Evolutionary conservation across 108 stramenopile genomes (phyloP).

Genomic region (Hondaea fermentalgiana): DNA sequence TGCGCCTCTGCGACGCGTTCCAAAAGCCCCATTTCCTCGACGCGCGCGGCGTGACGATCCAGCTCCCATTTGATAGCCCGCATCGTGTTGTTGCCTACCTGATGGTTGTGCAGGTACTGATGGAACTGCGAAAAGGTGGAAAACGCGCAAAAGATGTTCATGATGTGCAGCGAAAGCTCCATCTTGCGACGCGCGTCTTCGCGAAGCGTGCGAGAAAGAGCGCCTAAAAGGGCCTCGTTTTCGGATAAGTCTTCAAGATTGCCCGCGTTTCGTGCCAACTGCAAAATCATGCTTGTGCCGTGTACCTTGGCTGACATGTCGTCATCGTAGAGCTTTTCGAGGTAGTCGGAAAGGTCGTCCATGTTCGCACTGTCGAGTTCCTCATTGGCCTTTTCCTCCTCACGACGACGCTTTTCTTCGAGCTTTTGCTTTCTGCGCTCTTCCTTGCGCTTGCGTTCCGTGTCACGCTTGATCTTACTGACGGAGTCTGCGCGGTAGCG

Average conservation of each 20-base stretch:
- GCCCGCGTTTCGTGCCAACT: constrained; percentile 43
- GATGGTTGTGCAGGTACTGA: constrained; percentile 39
- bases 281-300: constrained; percentile 48
- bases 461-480: not conserved
- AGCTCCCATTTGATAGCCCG: constrained; percentile 35
- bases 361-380: constrained; percentile 35
- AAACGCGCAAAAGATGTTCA: constrained; percentile 50
- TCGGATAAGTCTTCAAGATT: constrained; percentile 50
- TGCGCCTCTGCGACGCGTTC: constrained; percentile 19
- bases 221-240: constrained; percentile 53
- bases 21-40: not conserved
- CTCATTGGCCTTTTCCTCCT: constrained; percentile 30
- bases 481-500: not conserved
- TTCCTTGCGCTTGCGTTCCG: not conserved
- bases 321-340: constrained; percentile 51
- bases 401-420: constrained; percentile 6
- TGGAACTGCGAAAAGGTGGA: constrained; percentile 60
- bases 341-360: constrained; percentile 48
- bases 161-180: constrained; percentile 51
- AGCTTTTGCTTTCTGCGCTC: not conserved
- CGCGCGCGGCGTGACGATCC: constrained; percentile 4
- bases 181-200: constrained; percentile 53
- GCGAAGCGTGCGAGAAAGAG: constrained; percentile 43
- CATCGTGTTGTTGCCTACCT: constrained; percentile 45
- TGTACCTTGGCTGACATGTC: constrained; percentile 20